Percentiles rank a stretch among this genome's conserved stretches.
Evolutionary conservation across 306 rosid species (phyloP).

Genomic region (Lotus japonicus): DNA sequence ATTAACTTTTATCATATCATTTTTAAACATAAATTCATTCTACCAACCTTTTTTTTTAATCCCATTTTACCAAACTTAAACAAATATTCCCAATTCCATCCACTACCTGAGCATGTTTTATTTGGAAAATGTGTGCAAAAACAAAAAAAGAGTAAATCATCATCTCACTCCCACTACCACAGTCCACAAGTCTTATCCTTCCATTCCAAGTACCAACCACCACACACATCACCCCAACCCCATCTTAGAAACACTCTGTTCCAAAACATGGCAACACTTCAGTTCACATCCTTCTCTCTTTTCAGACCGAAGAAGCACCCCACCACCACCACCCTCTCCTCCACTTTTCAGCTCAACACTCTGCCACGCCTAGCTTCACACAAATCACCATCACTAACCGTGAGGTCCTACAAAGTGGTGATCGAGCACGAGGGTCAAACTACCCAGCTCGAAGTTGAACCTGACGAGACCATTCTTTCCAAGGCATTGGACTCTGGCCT

Average conservation of each 20-base stretch:
- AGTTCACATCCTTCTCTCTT: conserved; percentile 32
- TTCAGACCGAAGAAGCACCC: conserved; percentile 27
- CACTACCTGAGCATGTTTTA: too few relatives aligned
- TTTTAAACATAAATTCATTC: too few relatives aligned
- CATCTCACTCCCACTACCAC: not conserved
- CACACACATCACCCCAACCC: too few relatives aligned
- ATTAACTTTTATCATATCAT: too few relatives aligned
- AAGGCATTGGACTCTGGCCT: conserved; percentile 75
- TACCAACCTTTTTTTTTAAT: too few relatives aligned
- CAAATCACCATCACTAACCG: conserved; percentile 3
- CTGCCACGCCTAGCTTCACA: not conserved
- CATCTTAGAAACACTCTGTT: conserved; percentile 16
- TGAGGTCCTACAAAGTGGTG: conserved; percentile 66
- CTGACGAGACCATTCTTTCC: conserved; percentile 30
- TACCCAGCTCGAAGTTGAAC: conserved; percentile 44
- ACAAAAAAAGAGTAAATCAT: too few relatives aligned
- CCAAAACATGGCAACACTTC: conserved; percentile 54
- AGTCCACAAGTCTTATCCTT: conserved; percentile 37
- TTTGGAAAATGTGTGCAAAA: too few relatives aligned
- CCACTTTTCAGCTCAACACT: conserved; percentile 27
- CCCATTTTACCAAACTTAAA: too few relatives aligned
- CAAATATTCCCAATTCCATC: too few relatives aligned
- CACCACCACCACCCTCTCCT: conserved; percentile 19
- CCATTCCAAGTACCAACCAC: not conserved
- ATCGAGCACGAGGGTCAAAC: conserved; percentile 67